Percentiles rank a stretch among this genome's conserved stretches.
These are phyloP conservation scores for Pichia manshurica DNA, from an alignment of 805 yeast species.

Conservation along the genomic window DNA sequence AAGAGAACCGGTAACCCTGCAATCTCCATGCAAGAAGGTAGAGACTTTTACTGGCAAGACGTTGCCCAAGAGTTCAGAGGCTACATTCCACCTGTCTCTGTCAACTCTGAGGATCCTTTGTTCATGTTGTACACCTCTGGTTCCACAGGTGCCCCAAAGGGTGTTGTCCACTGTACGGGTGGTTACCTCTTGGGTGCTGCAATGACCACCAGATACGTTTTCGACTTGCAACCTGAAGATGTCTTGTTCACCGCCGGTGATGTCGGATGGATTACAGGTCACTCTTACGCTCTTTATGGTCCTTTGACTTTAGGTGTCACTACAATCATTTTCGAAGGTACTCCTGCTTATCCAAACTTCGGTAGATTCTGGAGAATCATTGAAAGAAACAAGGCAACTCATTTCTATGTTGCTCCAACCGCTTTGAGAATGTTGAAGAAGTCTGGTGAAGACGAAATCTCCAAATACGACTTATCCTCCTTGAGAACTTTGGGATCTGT, in stretches of 20 bases:
- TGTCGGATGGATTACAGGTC: conserved; percentile 99
- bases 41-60: conserved; percentile 97
- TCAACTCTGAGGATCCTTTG: conserved; percentile 88
- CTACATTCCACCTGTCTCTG: conserved; percentile 82
- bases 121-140: conserved; percentile 96
- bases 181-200: conserved; percentile 93
- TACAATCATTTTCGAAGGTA: conserved; percentile 90
- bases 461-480: conserved; percentile 75
- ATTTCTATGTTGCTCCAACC: conserved; percentile 97
- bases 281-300: conserved; percentile 91
- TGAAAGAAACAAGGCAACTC: conserved; percentile 85
- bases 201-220: conserved; percentile 84
- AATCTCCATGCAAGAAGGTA: conserved; percentile 66
- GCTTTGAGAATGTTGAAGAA: conserved; percentile 80
- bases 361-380: conserved; percentile 97
- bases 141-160: conserved; percentile 97
- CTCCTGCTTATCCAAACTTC: conserved; percentile 94
- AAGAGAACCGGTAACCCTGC: conserved; percentile 76
- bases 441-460: conserved; percentile 82
- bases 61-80: conserved; percentile 75
- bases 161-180: conserved; percentile 92
- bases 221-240: conserved; percentile 87
- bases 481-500: conserved; percentile 92
- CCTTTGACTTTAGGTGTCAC: conserved; percentile 87
- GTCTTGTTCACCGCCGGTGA: conserved; percentile 95